Evolutionary conservation across 1,139 yeast species (phyloP), one percentile per base, ranked within the genome.

Genomic region (Pichia norvegensis): DNA sequence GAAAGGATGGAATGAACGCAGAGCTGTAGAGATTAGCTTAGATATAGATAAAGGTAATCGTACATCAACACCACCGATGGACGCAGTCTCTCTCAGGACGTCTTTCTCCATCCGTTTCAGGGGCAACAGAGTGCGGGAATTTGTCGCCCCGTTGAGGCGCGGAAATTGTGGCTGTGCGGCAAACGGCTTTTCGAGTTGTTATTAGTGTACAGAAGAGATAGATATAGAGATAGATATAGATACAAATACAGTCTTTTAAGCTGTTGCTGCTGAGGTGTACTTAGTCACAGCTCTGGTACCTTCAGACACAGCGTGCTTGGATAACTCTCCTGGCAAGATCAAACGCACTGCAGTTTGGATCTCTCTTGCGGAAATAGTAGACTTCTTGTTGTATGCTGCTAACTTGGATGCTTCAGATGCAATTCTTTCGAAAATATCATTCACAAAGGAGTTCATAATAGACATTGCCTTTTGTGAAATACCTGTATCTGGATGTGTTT

Each of bases 251-350:
- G 33, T 29, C 33, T 49, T 52, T 62, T 62, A 67, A 63, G 70
- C 71, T 42, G 70, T 62, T 61, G 82, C 76, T 63, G 88, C 82
- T 66, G 96, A 85, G 66, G 97, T 87, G 82, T 90, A 92, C 81
- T 92, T 92, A 73, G 97, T 90, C 65, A 92, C 97, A 72, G 98
- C 96, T 84, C 97, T 88, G 64, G 97, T 90, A 80, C 97, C 97
- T 76, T 90, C 97, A 63, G 96, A 85, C 65, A 88, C 96, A 64
- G 97, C 97, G 74, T 90, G 97, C 81, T 90, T 92, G 61, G 98
- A 97, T 73, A 92, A 81, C 78, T 92, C 98, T 81, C 98, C 98
- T 60, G 98, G 98, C 65, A 92, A 85, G 74, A 92, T 92, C 68
- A 92, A 84, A 81, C 97, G 86, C 61, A 92, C 98, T 61, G 98